phyloP scores from a whole-genome alignment of 202 grass and related monocot genomes.

The Miscanthus sacchariflorus region DNA sequence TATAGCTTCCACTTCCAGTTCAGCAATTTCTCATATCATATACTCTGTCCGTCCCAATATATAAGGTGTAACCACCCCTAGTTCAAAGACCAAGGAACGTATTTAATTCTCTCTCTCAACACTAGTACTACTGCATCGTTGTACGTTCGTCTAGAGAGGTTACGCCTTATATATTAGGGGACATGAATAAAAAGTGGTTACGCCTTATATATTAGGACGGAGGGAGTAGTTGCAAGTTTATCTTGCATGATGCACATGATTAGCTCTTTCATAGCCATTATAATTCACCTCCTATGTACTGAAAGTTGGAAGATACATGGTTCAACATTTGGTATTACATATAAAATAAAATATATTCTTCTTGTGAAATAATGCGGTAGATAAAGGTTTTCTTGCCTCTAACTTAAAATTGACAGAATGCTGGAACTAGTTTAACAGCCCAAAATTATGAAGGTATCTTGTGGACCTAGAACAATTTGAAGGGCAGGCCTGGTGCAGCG shows the following conservation, averaged over 20 bases:
- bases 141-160: too few species aligned
- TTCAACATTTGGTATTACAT: background rate
- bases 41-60: too few species aligned
- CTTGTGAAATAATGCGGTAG: background rate
- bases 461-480: background rate
- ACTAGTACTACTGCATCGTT: too few species aligned
- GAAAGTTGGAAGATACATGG: background rate
- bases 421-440: background rate
- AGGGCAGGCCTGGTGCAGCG: too few species aligned
- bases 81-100: too few species aligned
- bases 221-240: background rate
- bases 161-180: too few species aligned
- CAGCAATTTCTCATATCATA: background rate
- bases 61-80: too few species aligned
- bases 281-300: background rate
- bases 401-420: background rate
- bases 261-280: background rate
- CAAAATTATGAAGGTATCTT: background rate
- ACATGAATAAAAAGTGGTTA: too few species aligned
- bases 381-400: background rate
- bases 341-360: background rate
- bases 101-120: too few species aligned
- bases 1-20: background rate
- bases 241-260: background rate
- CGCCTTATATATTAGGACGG: too few species aligned